Evolutionary conservation across 306 rosid genomes (phyloP), one percentile per base, ranked within the genome.

Genomic region (Ammopiptanthus mongolicus): DNA sequence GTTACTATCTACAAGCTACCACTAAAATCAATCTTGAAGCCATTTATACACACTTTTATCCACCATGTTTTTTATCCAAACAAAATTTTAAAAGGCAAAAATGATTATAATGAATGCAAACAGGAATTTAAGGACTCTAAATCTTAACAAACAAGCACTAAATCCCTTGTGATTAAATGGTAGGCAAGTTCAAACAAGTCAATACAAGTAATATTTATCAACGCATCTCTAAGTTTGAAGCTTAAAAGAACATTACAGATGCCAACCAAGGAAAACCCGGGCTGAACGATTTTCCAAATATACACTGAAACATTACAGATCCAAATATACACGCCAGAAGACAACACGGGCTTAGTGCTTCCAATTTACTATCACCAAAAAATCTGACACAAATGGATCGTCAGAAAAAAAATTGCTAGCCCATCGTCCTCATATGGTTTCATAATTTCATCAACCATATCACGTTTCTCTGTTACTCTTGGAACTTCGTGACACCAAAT

Each of bases 401-500:
- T 33, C 39, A 64, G 4, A 31, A 25, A 74, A 17, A 22, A 14
- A 39, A 11, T 72, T 51, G 75, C 14, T 29, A 59, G 22, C 65
- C 33, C 65, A 48, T 44, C 36, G 6, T 60, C 75, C 69, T 29
- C 39, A 7, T 31, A 39, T 5, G 15, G 77, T 51, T 83, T 53
- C 52, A 12, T 44, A 47, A 6, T 47, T 47, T 14, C 65, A 23
- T 51, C 73, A 34, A 76, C 33, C 34, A 19, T 23, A 75, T 53
- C 18, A 70, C 55, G 50, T 39, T 81, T 73, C 50, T 29, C 72
- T 71, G 61, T 34, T 51, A 52, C 75, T 65, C 69, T 42, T 28
- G 37, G 59, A 69, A 36, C 75, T 69, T 72, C 23, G 64, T 8
- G 57, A 63, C 50, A 63, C 76, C 52, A n/a, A 73, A 71, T 70